phyloP scores from a whole-genome alignment of 805 yeast species.

The Clavispora asparagi region DNA sequence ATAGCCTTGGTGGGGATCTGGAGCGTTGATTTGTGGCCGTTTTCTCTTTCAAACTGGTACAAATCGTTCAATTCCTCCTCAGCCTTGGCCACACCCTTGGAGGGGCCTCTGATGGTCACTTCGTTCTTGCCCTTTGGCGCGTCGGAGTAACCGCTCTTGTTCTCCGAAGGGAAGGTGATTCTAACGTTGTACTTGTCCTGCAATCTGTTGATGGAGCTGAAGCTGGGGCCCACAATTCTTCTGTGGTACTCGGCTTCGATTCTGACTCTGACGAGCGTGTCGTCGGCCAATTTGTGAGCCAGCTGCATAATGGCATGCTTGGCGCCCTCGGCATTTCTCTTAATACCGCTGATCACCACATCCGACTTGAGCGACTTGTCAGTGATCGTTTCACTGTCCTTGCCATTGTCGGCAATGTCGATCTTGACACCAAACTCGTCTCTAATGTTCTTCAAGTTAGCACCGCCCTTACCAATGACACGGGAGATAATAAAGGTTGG shows the following conservation, averaged over 20 bases:
- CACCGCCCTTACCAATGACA: constrained; percentile 87
- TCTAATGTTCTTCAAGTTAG: constrained; percentile 60
- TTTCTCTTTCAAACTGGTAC: constrained; percentile 79
- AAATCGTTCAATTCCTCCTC: constrained; percentile 80
- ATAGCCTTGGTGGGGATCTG: constrained; percentile 69
- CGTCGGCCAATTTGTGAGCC: constrained; percentile 80
- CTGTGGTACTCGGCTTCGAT: constrained; percentile 79
- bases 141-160: constrained; percentile 19
- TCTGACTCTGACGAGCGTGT: constrained; percentile 53
- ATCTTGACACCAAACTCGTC: constrained; percentile 72
- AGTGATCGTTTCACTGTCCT: constrained; percentile 24
- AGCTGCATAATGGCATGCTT: constrained; percentile 51
- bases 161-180: constrained; percentile 64
- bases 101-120: constrained; percentile 77
- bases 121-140: constrained; percentile 51
- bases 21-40: constrained; percentile 64
- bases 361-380: constrained; percentile 31
- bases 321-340: constrained; percentile 72
- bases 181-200: constrained; percentile 82
- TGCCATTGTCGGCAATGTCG: constrained; percentile 54
- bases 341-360: constrained; percentile 62
- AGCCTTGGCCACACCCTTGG: constrained; percentile 81
- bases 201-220: constrained; percentile 75
- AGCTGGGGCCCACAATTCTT: constrained; percentile 76
- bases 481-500: constrained; percentile 68